A percentile compares a stretch with the other conserved stretches of the same genome.
Evolutionary conservation across 345 rosid species (phyloP).

Genomic region (Litchi chinensis): DNA sequence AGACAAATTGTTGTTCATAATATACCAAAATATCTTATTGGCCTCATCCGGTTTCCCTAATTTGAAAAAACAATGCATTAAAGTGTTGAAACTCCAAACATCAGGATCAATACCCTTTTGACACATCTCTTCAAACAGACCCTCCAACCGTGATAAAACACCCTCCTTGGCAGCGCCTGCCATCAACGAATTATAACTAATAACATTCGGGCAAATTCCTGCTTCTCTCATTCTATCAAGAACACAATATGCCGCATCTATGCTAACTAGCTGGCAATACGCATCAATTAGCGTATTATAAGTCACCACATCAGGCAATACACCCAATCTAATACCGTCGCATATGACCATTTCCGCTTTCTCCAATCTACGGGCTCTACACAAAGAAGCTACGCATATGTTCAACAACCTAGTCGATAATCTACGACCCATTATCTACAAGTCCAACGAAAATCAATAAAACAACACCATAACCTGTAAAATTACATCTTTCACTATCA

Average conservation of each 20-base stretch:
- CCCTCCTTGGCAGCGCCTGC: slow-evolving; percentile 56
- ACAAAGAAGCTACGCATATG: slow-evolving; percentile 57
- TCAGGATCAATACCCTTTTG: slow-evolving; percentile 57
- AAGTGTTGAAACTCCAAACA: slow-evolving; percentile 79
- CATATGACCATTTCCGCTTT: slow-evolving; percentile 63
- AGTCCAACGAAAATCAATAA: neutral
- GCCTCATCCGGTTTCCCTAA: slow-evolving; percentile 69
- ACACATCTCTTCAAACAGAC: slow-evolving; percentile 91
- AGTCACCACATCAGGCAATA: slow-evolving; percentile 84
- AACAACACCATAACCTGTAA: slow-evolving; percentile 9
- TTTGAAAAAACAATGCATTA: slow-evolving; percentile 79
- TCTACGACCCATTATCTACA: slow-evolving; percentile 31
- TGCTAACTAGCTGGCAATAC: slow-evolving; percentile 57
- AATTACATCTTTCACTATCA: neutral
- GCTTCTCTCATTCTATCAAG: slow-evolving; percentile 69
- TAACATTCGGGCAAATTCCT: slow-evolving; percentile 59
- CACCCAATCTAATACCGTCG: slow-evolving; percentile 73
- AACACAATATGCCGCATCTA: slow-evolving; percentile 62
- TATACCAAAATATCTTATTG: slow-evolving; percentile 47
- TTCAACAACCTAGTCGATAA: slow-evolving; percentile 70
- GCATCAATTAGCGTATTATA: slow-evolving; percentile 68
- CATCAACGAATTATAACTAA: slow-evolving; percentile 73
- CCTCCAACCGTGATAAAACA: slow-evolving; percentile 39
- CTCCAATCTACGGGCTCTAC: slow-evolving; percentile 52
- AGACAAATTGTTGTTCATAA: slow-evolving; percentile 35